Evolutionary conservation across 2,329 filamentous ascomycete genomes (phyloP).

Genomic region (Gnomoniopsis sp.): DNA sequence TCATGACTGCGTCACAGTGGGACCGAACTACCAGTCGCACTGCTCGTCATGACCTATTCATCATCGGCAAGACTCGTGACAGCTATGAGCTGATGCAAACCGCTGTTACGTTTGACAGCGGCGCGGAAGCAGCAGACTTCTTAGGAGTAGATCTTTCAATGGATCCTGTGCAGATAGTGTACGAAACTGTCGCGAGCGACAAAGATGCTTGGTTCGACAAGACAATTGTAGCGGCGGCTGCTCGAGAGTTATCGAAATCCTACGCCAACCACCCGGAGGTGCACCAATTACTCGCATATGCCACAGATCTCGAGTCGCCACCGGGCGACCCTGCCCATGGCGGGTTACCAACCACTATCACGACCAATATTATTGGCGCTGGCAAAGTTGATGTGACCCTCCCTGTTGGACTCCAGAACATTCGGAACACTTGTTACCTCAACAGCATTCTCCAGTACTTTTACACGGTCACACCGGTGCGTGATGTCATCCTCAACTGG

Average conservation of each 20-base stretch:
- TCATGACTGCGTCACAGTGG: constrained; percentile 4
- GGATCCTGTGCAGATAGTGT: constrained; percentile 7
- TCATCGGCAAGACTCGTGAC: constrained; percentile 25
- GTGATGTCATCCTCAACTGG: constrained; percentile 76
- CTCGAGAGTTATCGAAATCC: constrained; percentile 1
- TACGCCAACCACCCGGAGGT: constrained; percentile 2
- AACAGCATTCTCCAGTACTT: constrained; percentile 96
- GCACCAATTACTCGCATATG: background rate
- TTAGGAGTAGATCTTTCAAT: constrained; percentile 15
- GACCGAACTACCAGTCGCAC: background rate
- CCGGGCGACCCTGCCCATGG: constrained; percentile 7
- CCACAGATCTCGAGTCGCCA: constrained; percentile 1
- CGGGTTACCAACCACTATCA: background rate
- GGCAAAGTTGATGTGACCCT: constrained; percentile 43
- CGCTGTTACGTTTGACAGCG: constrained; percentile 19
- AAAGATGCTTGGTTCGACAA: constrained; percentile 13
- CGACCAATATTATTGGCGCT: background rate
- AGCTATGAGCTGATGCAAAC: constrained; percentile 19
- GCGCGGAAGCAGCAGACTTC: constrained; percentile 22
- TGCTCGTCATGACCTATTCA: constrained; percentile 26
- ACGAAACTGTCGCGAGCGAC: constrained; percentile 5
- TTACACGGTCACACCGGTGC: constrained; percentile 79
- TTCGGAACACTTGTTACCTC: constrained; percentile 96
- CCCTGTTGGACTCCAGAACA: constrained; percentile 86
- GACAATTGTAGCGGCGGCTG: constrained; percentile 10